Conservation (phyloP, 495 filamentous ascomycete species). For the Aspergillus ostianus region DNA sequence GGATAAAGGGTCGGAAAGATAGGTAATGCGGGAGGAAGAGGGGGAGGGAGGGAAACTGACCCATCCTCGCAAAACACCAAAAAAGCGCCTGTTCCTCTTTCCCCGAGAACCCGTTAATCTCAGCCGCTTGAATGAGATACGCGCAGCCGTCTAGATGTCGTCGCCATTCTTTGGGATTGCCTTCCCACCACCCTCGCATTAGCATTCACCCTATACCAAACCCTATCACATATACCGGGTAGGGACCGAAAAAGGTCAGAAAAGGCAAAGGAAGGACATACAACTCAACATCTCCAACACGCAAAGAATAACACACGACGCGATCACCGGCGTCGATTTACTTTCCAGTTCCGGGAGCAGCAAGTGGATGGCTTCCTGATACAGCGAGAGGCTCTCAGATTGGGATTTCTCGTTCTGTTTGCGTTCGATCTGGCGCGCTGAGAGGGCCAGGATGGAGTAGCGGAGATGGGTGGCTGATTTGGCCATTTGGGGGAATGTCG, state of each 20-base stretch:
- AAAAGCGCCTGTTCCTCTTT: conserved; percentile 44
- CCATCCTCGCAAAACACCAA: conserved; percentile 50
- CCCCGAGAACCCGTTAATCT: conserved; percentile 39
- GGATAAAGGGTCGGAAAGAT: too few relatives aligned
- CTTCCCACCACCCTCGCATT: conserved; percentile 6
- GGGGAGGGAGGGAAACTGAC: conserved; percentile 19
- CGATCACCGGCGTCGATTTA: conserved; percentile 38
- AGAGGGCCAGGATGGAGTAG: conserved; percentile 44
- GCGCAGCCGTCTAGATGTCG: conserved; percentile 50
- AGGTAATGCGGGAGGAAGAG: background rate
- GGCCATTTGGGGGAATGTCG: conserved; percentile 39
- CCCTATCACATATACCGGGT: too few relatives aligned
- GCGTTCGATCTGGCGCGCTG: conserved; percentile 44
- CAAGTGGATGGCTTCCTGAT: conserved; percentile 44
- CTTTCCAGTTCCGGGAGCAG: conserved; percentile 38
- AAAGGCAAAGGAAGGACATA: conserved; percentile 11
- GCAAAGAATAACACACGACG: conserved; percentile 41
- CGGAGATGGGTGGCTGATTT: conserved; percentile 37
- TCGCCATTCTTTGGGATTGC: conserved; percentile 41
- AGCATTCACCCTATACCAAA: too few relatives aligned
- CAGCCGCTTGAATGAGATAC: conserved; percentile 38
- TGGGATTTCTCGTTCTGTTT: conserved; percentile 34
- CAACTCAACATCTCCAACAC: conserved; percentile 46
- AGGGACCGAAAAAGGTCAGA: too few relatives aligned
- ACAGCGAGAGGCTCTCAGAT: conserved; percentile 41